phyloP scores from a whole-genome alignment of 768 basidiomycete genomes.

The Amyloporia xantha region DNA sequence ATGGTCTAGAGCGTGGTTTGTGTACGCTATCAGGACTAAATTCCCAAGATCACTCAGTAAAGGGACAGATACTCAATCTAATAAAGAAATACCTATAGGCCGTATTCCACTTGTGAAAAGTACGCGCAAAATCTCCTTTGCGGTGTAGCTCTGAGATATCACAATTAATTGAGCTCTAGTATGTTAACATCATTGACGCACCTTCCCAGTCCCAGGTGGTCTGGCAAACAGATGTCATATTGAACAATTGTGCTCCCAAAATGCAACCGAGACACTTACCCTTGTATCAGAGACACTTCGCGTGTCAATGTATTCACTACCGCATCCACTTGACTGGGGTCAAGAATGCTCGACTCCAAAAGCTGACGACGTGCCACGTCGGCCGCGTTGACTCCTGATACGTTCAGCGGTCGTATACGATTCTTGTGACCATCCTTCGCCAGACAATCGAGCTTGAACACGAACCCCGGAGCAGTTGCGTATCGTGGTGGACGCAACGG shows the following conservation, averaged over 20 bases:
- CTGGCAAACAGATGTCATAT: slow-evolving; percentile 28
- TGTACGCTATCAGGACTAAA: slow-evolving; percentile 50
- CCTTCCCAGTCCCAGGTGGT: slow-evolving; percentile 78
- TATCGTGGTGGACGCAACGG: slow-evolving; percentile 48
- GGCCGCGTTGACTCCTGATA: slow-evolving; percentile 35
- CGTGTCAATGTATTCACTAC: slow-evolving; percentile 52
- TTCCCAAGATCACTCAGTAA: background rate
- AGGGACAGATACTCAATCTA: background rate
- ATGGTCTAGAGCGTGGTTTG: slow-evolving; percentile 77
- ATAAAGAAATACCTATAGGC: slow-evolving; percentile 36
- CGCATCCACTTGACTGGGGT: slow-evolving; percentile 67
- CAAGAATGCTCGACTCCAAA: slow-evolving; percentile 47
- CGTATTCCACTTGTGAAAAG: slow-evolving; percentile 45
- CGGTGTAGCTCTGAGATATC: slow-evolving; percentile 49
- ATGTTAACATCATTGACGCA: slow-evolving; percentile 15
- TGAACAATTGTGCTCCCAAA: background rate
- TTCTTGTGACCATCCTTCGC: slow-evolving; percentile 27
- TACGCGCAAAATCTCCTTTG: slow-evolving; percentile 61
- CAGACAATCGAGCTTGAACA: slow-evolving; percentile 45
- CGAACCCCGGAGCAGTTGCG: slow-evolving; percentile 46
- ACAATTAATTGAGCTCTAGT: background rate
- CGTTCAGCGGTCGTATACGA: slow-evolving; percentile 33
- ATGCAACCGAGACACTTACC: slow-evolving; percentile 32
- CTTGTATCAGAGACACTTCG: slow-evolving; percentile 66
- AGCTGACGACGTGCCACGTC: slow-evolving; percentile 35